These are phyloP conservation scores for Ceratocystis lukuohia DNA, from an alignment of 2,329 filamentous ascomycete species.

Conservation along the genomic window DNA sequence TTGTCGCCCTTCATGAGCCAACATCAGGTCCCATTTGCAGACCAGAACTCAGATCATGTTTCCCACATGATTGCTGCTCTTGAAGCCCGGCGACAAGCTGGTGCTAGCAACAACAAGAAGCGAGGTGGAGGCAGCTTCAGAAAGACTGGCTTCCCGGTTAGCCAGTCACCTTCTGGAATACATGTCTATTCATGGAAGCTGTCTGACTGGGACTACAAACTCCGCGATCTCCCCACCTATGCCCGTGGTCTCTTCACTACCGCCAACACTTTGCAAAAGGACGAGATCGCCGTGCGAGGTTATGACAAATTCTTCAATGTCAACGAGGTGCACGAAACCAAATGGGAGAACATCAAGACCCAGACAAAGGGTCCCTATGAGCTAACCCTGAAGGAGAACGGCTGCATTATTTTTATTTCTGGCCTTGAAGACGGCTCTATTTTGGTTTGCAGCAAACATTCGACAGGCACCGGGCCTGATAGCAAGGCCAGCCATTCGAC, in stretches of 20 bases:
- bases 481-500: constrained; percentile 64
- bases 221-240: constrained; percentile 70
- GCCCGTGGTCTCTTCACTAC: constrained; percentile 91
- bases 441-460: constrained; percentile 98
- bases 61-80: constrained; percentile 51
- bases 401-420: constrained; percentile 97
- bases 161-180: constrained; percentile 47
- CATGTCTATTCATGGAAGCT: constrained; percentile 84
- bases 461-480: constrained; percentile 68
- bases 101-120: constrained; percentile 29
- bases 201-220: constrained; percentile 94
- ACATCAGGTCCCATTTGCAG: constrained; percentile 42
- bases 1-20: constrained; percentile 10
- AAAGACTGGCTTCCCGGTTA: constrained; percentile 63
- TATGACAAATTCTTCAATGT: constrained; percentile 99
- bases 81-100: constrained; percentile 40
- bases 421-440: constrained; percentile 80
- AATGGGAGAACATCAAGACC: constrained; percentile 64
- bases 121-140: constrained; percentile 54
- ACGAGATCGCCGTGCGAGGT: constrained; percentile 74
- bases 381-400: constrained; percentile 93
- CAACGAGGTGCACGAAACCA: constrained; percentile 65
- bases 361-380: constrained; percentile 83
- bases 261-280: constrained; percentile 41
- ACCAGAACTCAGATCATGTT: constrained; percentile 58